A percentile compares a stretch with the other conserved stretches of the same genome.
Conservation (phyloP, 352 stramenopile species). For the Globisporangium carolinianum region DNA sequence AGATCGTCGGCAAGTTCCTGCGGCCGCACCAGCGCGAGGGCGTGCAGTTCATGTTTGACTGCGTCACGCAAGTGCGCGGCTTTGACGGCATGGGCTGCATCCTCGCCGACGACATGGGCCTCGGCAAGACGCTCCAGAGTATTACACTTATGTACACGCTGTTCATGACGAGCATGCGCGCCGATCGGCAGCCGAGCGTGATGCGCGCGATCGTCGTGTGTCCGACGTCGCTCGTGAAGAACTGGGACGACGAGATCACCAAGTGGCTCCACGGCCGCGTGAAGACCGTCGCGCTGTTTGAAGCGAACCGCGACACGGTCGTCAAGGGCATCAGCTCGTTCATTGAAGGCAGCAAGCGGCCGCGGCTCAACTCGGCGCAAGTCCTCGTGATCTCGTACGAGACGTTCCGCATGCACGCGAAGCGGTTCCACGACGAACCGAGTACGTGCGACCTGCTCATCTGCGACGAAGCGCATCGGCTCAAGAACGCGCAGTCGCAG, state of each 20-base stretch:
- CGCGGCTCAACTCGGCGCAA: constrained; percentile 45
- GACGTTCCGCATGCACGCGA: constrained; percentile 91
- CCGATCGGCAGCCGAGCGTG: constrained; percentile 46
- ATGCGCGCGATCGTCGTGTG: constrained; percentile 76
- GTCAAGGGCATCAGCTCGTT: constrained; percentile 81
- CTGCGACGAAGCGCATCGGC: constrained; percentile 97
- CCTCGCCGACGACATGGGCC: constrained; percentile 84
- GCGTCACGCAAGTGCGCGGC: constrained; percentile 65
- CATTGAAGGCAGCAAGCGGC: constrained; percentile 70
- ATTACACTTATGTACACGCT: constrained; percentile 85
- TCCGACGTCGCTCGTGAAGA: constrained; percentile 84
- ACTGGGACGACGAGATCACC: constrained; percentile 87
- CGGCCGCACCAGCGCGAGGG: constrained; percentile 94
- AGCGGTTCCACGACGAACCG: constrained; percentile 84
- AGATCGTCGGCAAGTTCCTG: constrained; percentile 92
- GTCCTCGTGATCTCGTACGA: constrained; percentile 88
- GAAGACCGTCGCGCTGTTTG: constrained; percentile 78
- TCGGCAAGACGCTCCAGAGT: constrained; percentile 86
- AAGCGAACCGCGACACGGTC: constrained; percentile 74
- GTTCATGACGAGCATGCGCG: constrained; percentile 57
- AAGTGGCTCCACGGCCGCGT: constrained; percentile 83
- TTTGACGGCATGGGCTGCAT: constrained; percentile 85
- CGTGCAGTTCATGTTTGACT: constrained; percentile 97
- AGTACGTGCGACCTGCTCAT: constrained; percentile 94
- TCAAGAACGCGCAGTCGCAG: constrained; percentile 97